These are phyloP conservation scores for Camillea tinctor DNA, from an alignment of 2,329 filamentous ascomycete species.

Conservation along the genomic window DNA sequence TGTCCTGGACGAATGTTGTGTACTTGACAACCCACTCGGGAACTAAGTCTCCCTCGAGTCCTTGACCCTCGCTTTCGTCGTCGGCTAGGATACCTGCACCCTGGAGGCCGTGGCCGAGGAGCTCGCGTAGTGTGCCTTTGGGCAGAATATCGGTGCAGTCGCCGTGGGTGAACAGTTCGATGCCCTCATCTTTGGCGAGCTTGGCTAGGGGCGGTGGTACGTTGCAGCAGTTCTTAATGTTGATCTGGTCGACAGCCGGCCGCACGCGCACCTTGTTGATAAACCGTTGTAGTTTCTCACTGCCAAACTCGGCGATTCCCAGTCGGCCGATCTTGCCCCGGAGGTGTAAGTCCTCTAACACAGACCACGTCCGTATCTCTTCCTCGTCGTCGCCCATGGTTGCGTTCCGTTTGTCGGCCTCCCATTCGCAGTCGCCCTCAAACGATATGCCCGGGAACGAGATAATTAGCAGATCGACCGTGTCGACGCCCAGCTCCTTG, in stretches of 20 bases:
- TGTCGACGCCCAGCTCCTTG: constrained; percentile 72
- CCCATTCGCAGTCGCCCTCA: constrained; percentile 85
- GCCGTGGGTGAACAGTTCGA: constrained; percentile 89
- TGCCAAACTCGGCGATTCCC: constrained; percentile 89
- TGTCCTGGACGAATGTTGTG: constrained; percentile 88
- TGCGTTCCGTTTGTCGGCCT: constrained; percentile 62
- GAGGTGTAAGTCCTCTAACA: constrained; percentile 70
- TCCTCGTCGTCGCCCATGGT: constrained; percentile 65
- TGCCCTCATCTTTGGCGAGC: constrained; percentile 77
- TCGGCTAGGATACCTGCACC: constrained; percentile 76
- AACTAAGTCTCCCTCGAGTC: constrained; percentile 73
- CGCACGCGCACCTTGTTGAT: constrained; percentile 67
- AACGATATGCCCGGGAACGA: constrained; percentile 94
- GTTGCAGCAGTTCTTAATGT: constrained; percentile 91
- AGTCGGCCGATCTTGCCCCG: constrained; percentile 72
- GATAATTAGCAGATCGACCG: constrained; percentile 84
- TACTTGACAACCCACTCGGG: constrained; percentile 98
- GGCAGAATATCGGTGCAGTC: constrained; percentile 93
- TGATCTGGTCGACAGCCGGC: constrained; percentile 92
- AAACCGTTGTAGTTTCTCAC: constrained; percentile 76
- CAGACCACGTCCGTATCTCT: constrained; percentile 66
- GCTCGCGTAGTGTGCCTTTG: constrained; percentile 76
- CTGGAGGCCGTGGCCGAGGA: constrained; percentile 69
- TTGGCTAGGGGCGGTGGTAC: constrained; percentile 84
- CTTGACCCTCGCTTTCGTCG: constrained; percentile 47